Base-by-base conservation (phyloP, 2,329 filamentous ascomycete species). In the Xylaria sp. region DNA sequence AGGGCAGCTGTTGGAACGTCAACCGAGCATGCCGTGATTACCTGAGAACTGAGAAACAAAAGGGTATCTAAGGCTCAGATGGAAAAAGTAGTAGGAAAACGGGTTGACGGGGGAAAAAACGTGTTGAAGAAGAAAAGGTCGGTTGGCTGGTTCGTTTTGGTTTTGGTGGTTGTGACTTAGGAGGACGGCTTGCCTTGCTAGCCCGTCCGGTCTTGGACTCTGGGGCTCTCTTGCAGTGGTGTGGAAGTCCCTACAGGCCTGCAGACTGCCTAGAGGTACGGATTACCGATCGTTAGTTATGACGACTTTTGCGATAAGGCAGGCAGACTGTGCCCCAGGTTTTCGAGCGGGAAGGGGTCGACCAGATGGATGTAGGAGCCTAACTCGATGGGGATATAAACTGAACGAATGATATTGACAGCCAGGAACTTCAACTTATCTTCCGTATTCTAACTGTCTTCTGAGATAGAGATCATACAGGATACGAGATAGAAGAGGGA, bases 241-340 rank as follows among this genome's bases (percentile, higher is more conserved):
- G 23, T 30, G 23, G 4, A 30, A 30, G 23, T 30, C 23, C 23
- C 23, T 30, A 30, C 23, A 30, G 23, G 23, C 23, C 4, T 42
- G 3, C 37, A 47, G 44, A 47, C 6, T 49, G 13, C 47, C 16
- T 19, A 54, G n/a, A n/a, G 52, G 35, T 54, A 42, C 30, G 37
- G 3, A 51, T 11, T 19, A 30, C 42, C 42, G 42, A 46, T 19
- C 44, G 23, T 16, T 48, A 18, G 44, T 44, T 57, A 63, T 63
- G 61, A 63, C 61, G 61, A 63, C 52, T 63, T 63, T 59, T 61
- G 56, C 56, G 37, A 53, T 59, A 55, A 59, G 59, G 35, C 55
- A 52, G 30, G 23, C 23, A 30, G 23, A 5, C 23, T 30, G 16
- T 16, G 23, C 23, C 23, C 23, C 23, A 30, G 23, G 23, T 30